A percentile compares a stretch with the other conserved stretches of the same genome.
phyloP scores from a whole-genome alignment of 441 rosid genomes.

The Hura crepitans region DNA sequence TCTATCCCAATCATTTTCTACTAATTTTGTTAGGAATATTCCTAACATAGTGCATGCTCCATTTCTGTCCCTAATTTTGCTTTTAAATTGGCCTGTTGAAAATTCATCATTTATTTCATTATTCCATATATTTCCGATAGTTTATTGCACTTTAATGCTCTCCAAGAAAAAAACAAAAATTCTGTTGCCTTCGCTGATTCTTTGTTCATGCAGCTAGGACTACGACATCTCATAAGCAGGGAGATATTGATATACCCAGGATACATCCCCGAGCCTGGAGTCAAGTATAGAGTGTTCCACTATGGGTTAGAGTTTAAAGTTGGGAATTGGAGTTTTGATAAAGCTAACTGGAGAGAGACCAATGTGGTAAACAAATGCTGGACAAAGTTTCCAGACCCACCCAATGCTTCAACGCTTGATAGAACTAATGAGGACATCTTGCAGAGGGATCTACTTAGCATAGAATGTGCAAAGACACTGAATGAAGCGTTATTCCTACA shows the following conservation, averaged over 20 bases:
- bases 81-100: neutral
- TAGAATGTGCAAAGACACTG: constrained; percentile 78
- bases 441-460: constrained; percentile 78
- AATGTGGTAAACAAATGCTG: constrained; percentile 79
- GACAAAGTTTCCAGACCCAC: constrained; percentile 91
- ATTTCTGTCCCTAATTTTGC: neutral
- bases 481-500: constrained; percentile 76
- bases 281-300: constrained; percentile 82
- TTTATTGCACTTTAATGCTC: neutral
- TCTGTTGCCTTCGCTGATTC: constrained; percentile 13
- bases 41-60: no score
- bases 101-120: neutral
- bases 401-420: constrained; percentile 55
- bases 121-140: no score
- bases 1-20: no score
- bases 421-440: constrained; percentile 41
- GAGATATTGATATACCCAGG: constrained; percentile 90
- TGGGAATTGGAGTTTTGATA: constrained; percentile 95
- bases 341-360: constrained; percentile 80
- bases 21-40: no score
- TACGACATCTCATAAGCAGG: constrained; percentile 65
- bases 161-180: neutral
- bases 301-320: constrained; percentile 86
- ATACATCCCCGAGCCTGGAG: constrained; percentile 73
- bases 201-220: constrained; percentile 59